A percentile compares a stretch with the other conserved stretches of the same genome.
These are phyloP conservation scores for Thielaviopsis cerberus DNA, from an alignment of 2,329 filamentous ascomycete genomes.

Conservation along the genomic window DNA sequence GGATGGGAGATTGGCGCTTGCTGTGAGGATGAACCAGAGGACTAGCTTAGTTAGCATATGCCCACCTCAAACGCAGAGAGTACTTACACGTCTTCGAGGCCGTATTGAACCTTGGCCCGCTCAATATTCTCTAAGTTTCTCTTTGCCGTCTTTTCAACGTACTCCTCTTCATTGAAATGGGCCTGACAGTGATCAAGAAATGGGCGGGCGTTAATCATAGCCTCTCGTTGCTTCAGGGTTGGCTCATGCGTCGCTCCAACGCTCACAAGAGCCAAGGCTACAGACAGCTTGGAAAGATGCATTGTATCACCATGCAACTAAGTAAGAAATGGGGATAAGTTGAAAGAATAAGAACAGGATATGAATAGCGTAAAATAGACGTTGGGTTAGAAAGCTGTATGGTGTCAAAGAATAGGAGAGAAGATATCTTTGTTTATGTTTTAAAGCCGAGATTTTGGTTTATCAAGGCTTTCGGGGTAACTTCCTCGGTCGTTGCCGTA, in stretches of 20 bases:
- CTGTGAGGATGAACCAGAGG: slow-evolving; percentile 9
- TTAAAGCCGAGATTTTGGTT: neutral
- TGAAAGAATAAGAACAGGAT: neutral
- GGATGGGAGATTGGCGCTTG: neutral
- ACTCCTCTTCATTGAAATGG: slow-evolving; percentile 10
- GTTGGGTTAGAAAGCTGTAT: neutral
- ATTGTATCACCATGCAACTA: neutral
- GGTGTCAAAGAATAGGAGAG: neutral
- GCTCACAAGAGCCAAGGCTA: neutral
- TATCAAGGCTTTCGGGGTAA: neutral
- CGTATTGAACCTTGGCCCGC: slow-evolving; percentile 6
- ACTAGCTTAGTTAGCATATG: neutral
- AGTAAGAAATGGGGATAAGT: neutral
- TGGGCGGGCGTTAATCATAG: slow-evolving; percentile 1
- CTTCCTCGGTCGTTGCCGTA: neutral
- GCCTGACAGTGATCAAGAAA: slow-evolving; percentile 12
- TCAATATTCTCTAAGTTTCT: slow-evolving; percentile 11
- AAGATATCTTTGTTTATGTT: neutral
- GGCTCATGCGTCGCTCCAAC: neutral
- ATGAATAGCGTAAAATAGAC: neutral
- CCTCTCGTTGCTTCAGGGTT: neutral
- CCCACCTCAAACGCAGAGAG: neutral
- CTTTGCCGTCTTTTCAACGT: slow-evolving; percentile 10
- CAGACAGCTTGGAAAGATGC: neutral
- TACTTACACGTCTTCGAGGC: slow-evolving; percentile 12